Evolutionary conservation across 768 basidiomycete genomes (phyloP), one percentile per base, ranked within the genome.

Genomic region (Sarcomyxa edulis): DNA sequence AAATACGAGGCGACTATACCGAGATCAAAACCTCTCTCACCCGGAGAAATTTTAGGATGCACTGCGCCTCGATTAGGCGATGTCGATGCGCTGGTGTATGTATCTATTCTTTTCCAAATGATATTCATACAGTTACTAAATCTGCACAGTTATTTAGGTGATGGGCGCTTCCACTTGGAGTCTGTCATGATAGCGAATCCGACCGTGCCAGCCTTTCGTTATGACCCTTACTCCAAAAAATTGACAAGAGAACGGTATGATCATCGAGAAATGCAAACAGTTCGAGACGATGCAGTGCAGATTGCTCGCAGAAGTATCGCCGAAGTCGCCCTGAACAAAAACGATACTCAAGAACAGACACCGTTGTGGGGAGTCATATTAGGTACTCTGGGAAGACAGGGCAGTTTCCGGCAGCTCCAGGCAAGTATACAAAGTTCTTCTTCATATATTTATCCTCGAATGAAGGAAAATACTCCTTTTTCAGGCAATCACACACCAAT

Each of bases 151-250:
- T 99, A 98, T 59, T 76, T 99, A 19, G 96, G 96, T 12, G 96
- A 99, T 51, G 96, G 96, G 15, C 84, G 96, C 7, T 99, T 99
- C 68, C 96, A 98, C 56, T 74, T 98, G 12, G 96, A 99, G 61
- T 88, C 91, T 10, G 93, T 97, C 57, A 99, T 99, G 96, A 96
- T 99, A 43, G 92, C 93, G n/a, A 99, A 99, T 58, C 96, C 96
- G 0, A 61, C 74, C 21, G 73, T 98, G 12, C 93, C 96, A 8
- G 94, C 96, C 0, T 99, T 96, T 65, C 80, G 96, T 15, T 99
- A 98, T 61, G 96, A 98, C 54, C 96, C 96, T 3, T 99, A 98
- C 60, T 90, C 92, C 15, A 99, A 99, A 61, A 96, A 93, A 54
- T 71, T 99, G 35, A 97, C 96, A 2, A 68, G 91, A 42, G 96